These are phyloP conservation scores for Penicillium alfredii DNA, from an alignment of 495 filamentous ascomycete species.

Conservation along the genomic window DNA sequence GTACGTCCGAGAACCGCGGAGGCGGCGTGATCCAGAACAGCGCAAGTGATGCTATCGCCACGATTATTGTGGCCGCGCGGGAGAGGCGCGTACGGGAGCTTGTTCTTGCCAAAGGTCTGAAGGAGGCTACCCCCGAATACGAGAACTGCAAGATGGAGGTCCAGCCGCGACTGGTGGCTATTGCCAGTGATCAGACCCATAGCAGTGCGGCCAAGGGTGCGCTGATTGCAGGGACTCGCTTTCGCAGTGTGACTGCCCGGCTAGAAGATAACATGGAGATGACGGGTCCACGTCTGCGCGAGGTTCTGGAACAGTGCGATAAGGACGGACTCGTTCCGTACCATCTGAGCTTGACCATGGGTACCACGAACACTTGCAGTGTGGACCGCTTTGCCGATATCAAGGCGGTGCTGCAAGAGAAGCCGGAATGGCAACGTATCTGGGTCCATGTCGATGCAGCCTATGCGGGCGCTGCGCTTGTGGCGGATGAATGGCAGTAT, in stretches of 20 bases:
- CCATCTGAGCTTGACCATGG: conserved; percentile 78
- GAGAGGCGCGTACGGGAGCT: conserved; percentile 64
- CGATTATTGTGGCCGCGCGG: conserved; percentile 80
- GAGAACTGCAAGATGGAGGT: conserved; percentile 58
- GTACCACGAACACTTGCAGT: conserved; percentile 84
- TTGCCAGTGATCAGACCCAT: conserved; percentile 76
- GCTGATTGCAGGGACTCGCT: conserved; percentile 76
- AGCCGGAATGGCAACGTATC: conserved; percentile 50
- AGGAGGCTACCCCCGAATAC: conserved; percentile 39
- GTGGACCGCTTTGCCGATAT: conserved; percentile 76
- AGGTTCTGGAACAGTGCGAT: conserved; percentile 54
- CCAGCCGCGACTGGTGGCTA: conserved; percentile 67
- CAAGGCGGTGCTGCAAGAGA: conserved; percentile 54
- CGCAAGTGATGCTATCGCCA: conserved; percentile 82
- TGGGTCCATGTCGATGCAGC: conserved; percentile 98
- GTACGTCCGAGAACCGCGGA: conserved; percentile 63
- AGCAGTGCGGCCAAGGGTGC: conserved; percentile 83
- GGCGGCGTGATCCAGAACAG: conserved; percentile 95
- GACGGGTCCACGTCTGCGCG: conserved; percentile 56
- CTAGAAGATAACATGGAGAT: conserved; percentile 62
- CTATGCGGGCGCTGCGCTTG: conserved; percentile 80
- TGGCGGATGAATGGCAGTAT: conserved; percentile 74
- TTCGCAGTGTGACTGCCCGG: conserved; percentile 56
- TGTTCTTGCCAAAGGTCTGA: conserved; percentile 42
- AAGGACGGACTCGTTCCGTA: conserved; percentile 72